Base-by-base conservation (phyloP, 805 yeast species). In the Saccharomycopsis selenospora region DNA sequence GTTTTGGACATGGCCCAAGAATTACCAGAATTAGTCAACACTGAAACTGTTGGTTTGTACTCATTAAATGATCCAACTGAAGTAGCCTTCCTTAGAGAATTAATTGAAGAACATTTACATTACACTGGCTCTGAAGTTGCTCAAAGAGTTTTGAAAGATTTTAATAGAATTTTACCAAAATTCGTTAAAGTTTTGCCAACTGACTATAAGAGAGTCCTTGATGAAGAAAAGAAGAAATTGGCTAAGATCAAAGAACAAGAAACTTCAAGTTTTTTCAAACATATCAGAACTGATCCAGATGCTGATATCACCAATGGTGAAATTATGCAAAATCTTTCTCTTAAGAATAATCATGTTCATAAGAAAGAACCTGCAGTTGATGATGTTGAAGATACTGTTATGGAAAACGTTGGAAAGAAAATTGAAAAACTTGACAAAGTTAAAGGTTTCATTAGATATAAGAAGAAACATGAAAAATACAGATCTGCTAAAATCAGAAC, bases 101-200 rank as follows among this genome's bases (percentile, higher is more conserved):
- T 91, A 61, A 80, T 91, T 57, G 96, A 91, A 67, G 96, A 93
- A 62, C 98, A 93, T 67, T 82, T 89, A 60, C 95, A 89, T 65
- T 89, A 85, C 77, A 91, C 99, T 48, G 85, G 82, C 28, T 91
- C 98, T 40, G 91, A 84, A 62, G 76, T 93, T 55, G 96, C 98
- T 45, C 85, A 80, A 57, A 76, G 84, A 52, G 77, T 93, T 54
- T 75, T 91, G 70, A 74, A 70, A 55, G 90, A 90, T 67, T 91
- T 93, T 75, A 87, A 90, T 76, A 77, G 95, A 59, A 77, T 85
- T 64, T 72, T 91, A 63, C 87, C 90, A 40, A 76, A 90, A 54
- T 90, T 91, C 61, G 96, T 91, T 55, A 91, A 90, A 72, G 96
- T 90, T 27, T 77, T 93, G 62, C 98, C 99, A 40, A 69, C 71